Evolutionary conservation across 2,329 filamentous ascomycete species (phyloP).

Genomic region (Hypoxylon sp.): DNA sequence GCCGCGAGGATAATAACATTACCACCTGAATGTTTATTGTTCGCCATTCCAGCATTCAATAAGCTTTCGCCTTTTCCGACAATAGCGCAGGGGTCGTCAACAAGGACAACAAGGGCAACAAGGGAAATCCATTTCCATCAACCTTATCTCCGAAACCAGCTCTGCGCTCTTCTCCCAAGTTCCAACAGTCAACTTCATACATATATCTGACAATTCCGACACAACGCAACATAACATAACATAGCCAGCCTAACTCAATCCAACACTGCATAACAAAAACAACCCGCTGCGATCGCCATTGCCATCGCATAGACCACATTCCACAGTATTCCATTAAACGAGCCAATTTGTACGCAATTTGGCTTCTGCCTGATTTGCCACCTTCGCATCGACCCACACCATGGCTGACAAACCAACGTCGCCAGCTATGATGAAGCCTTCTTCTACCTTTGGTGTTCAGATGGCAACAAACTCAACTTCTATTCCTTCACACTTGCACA

Average conservation of each 20-base stretch:
- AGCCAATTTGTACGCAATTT: conserved; percentile 48
- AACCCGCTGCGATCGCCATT: conserved; percentile 11
- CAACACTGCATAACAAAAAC: conserved; percentile 18
- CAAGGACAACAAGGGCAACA: conserved; percentile 15
- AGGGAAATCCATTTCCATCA: conserved; percentile 35
- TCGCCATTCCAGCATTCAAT: conserved; percentile 36
- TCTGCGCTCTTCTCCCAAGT: conserved; percentile 44
- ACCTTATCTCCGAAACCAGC: conserved; percentile 48
- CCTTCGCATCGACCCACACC: conserved; percentile 40
- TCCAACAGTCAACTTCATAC: conserved; percentile 29
- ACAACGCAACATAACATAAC: conserved; percentile 20
- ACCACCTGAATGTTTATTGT: conserved; percentile 40
- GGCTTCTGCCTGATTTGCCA: conserved; percentile 51
- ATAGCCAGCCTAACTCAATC: conserved; percentile 14
- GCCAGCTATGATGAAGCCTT: conserved; percentile 41
- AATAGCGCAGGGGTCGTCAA: conserved; percentile 4
- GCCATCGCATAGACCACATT: conserved; percentile 35
- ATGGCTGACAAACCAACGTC: conserved; percentile 53
- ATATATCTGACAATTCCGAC: conserved; percentile 31
- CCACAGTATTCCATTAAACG: conserved; percentile 38
- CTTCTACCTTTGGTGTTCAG: conserved; percentile 43
- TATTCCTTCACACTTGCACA: conserved; percentile 29
- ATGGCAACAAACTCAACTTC: conserved; percentile 25
- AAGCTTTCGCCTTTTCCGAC: conserved; percentile 38
- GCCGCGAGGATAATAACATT: conserved; percentile 34